Conservation (phyloP, 2,329 filamentous ascomycete genomes). For the Saccharata proteae region DNA sequence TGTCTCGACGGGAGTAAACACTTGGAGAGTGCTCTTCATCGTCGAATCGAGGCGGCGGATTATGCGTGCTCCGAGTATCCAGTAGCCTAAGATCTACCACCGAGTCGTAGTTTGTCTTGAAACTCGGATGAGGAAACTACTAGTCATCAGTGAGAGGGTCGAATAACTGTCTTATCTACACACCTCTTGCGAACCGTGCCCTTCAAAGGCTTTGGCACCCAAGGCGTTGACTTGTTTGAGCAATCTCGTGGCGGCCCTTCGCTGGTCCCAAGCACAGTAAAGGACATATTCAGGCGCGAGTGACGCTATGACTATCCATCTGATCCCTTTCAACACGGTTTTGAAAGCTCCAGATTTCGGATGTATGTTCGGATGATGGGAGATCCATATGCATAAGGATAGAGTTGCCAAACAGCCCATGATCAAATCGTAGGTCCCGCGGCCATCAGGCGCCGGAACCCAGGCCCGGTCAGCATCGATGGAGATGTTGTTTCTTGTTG, state of each 20-base stretch:
- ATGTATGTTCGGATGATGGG: slow-evolving; percentile 17
- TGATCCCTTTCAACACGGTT: slow-evolving; percentile 4
- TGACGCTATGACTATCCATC: slow-evolving; percentile 14
- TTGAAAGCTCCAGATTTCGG: background rate
- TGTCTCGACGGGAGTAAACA: no score
- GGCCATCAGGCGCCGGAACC: slow-evolving; percentile 11
- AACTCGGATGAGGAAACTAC: no score
- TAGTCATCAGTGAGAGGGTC: no score
- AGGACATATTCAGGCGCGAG: slow-evolving; percentile 15
- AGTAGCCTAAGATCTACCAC: no score
- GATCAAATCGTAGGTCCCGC: slow-evolving; percentile 15
- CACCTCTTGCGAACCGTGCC: no score
- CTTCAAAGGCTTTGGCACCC: background rate
- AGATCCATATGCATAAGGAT: slow-evolving; percentile 16
- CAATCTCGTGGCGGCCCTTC: slow-evolving; percentile 11
- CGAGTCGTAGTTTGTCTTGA: no score
- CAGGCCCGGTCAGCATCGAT: slow-evolving; percentile 5
- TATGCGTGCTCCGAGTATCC: no score
- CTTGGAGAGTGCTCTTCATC: no score
- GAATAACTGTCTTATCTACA: no score
- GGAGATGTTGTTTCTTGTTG: no score
- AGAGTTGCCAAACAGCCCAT: slow-evolving; percentile 15
- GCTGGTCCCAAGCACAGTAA: slow-evolving; percentile 16
- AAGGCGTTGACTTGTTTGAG: slow-evolving; percentile 8
- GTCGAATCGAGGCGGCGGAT: no score